phyloP scores from a whole-genome alignment of 345 rosid species.

The Clarkia xantiana region DNA sequence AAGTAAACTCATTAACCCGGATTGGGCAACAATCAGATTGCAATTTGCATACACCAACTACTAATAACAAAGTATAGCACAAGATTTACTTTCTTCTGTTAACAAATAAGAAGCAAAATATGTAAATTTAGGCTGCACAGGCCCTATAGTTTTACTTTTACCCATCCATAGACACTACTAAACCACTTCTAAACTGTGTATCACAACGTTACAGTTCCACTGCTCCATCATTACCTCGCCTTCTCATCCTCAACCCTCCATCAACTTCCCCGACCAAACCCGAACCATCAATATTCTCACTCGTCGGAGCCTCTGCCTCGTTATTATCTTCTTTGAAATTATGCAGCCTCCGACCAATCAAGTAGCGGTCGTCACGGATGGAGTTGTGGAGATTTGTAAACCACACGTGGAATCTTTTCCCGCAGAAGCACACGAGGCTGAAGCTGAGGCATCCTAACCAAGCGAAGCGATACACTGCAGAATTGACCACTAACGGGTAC shows the following conservation, averaged over 20 bases:
- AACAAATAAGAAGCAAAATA: too few relatives aligned
- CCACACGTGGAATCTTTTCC: slow-evolving; percentile 82
- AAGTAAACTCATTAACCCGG: too few relatives aligned
- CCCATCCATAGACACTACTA: too few relatives aligned
- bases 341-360: slow-evolving; percentile 82
- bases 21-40: too few relatives aligned
- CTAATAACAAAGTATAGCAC: too few relatives aligned
- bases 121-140: too few relatives aligned
- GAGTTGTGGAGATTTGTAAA: slow-evolving; percentile 98
- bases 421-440: slow-evolving; percentile 66
- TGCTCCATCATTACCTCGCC: too few relatives aligned
- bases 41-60: too few relatives aligned
- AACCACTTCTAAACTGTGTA: too few relatives aligned
- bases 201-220: too few relatives aligned
- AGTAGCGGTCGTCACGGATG: slow-evolving; percentile 88
- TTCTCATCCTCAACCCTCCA: slow-evolving; percentile 45
- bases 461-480: slow-evolving; percentile 89
- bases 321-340: slow-evolving; percentile 66
- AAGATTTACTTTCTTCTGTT: too few relatives aligned
- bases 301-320: slow-evolving; percentile 6
- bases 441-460: slow-evolving; percentile 91
- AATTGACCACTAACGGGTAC: slow-evolving; percentile 80
- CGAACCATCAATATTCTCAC: slow-evolving; percentile 25
- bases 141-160: too few relatives aligned
- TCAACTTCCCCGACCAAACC: slow-evolving; percentile 33